Percentiles rank a stretch among this genome's conserved stretches.
Conservation (phyloP, 768 basidiomycete genomes). For the Kockovaella imperatae region DNA sequence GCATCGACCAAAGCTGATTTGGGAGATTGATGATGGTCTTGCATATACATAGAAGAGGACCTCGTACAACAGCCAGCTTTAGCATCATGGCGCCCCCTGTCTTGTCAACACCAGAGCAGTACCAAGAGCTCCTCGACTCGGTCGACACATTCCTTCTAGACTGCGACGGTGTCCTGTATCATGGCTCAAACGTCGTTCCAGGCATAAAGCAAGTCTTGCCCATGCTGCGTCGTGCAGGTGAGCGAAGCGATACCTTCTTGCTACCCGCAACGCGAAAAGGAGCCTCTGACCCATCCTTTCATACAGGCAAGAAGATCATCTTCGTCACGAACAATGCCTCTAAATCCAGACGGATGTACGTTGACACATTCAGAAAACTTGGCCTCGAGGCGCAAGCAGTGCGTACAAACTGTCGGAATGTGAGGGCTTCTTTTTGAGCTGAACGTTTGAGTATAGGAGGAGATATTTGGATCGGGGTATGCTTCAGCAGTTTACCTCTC, state of each 20-base stretch:
- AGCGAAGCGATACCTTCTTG: slow-evolving; percentile 32
- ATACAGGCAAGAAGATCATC: slow-evolving; percentile 66
- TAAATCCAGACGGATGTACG: slow-evolving; percentile 81
- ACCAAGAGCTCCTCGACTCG: slow-evolving; percentile 49
- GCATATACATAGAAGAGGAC: too few relatives aligned
- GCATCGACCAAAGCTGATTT: too few relatives aligned
- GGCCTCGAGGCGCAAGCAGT: slow-evolving; percentile 79
- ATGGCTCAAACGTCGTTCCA: slow-evolving; percentile 68
- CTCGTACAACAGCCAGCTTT: too few relatives aligned
- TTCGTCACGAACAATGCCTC: slow-evolving; percentile 98
- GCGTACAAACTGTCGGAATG: slow-evolving; percentile 40
- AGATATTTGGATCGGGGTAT: slow-evolving; percentile 93
- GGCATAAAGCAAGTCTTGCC: slow-evolving; percentile 68
- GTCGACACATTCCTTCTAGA: slow-evolving; percentile 96
- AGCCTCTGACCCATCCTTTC: not conserved
- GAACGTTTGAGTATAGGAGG: slow-evolving; percentile 60
- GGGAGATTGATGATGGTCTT: too few relatives aligned
- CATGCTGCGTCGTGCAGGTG: slow-evolving; percentile 64
- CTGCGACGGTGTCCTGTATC: slow-evolving; percentile 93
- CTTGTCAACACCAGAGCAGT: slow-evolving; percentile 38
- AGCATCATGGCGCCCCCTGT: slow-evolving; percentile 13
- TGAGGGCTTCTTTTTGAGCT: too few relatives aligned
- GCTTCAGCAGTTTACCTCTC: slow-evolving; percentile 77
- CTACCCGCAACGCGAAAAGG: not conserved
- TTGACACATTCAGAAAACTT: slow-evolving; percentile 81